Evolutionary conservation across 2,329 filamentous ascomycete genomes (phyloP), one percentile per base, ranked within the genome.

Genomic region (Phaeosphaeria sp.): DNA sequence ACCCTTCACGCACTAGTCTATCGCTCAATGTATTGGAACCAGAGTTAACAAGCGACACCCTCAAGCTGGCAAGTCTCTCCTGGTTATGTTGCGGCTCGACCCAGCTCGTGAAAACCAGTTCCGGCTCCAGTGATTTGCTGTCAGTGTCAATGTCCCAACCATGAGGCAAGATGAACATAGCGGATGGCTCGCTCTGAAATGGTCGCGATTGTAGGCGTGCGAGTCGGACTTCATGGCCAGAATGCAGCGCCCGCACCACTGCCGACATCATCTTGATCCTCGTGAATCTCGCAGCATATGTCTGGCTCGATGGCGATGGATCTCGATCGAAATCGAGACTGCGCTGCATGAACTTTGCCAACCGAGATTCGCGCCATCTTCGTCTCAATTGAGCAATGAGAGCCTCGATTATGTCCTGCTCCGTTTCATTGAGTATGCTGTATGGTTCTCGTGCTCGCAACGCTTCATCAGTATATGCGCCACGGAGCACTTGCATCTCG

Each of bases 21-120:
- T 46, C n/a, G n/a, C 4, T 24, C 42, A 42, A 20, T 9, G 22
- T 18, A 11, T n/a, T 21, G n/a, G 8, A 17, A 22, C 25, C 13
- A n/a, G 30, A 45, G 7, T 30, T 9, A 6, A 17, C 17, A 8
- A 50, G n/a, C 2, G 20, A 27, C 11, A 67, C 60, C 22, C 59
- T 55, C n/a, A 67, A 45, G 18, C 60, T 59, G 40, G 58, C 56
- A 7, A 62, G 39, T 20, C 55, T 51, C 40, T 67, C 60, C 22
- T 39, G 36, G 15, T 24, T 48, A 9, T 33, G 25, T 24, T 40
- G 55, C 6, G 57, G 46, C n/a, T 59, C 57, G 6, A 60, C 56
- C 56, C 58, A 67, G 49, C 63, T 67, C 18, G 64, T 60, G 25
- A 65, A 67, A 1, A 63, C 40, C 24, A 40, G 56, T 4, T 44